Conservation (phyloP, 306 rosid species). For the Oxytropis ochrocephala region DNA sequence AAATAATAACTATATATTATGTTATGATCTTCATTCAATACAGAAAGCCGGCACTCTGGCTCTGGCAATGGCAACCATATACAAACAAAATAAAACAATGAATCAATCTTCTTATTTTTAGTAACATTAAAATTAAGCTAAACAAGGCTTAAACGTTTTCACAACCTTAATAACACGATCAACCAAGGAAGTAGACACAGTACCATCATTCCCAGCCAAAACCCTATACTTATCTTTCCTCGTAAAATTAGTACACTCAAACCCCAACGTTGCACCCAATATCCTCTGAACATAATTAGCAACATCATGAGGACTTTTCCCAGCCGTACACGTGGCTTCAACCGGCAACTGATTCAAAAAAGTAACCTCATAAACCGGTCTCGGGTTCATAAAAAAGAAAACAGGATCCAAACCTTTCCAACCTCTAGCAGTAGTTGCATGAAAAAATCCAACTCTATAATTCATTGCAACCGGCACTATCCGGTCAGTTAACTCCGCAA, state of each 20-base stretch:
- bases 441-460: constrained; percentile 85
- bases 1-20: neutral
- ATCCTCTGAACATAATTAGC: constrained; percentile 92
- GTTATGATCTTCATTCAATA: neutral
- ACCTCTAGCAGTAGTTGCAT: constrained; percentile 89
- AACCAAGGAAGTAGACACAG: constrained; percentile 42
- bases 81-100: constrained; percentile 18
- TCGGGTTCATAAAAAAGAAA: constrained; percentile 94
- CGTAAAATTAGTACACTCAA: constrained; percentile 86
- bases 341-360: constrained; percentile 78
- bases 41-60: neutral
- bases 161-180: constrained; percentile 45
- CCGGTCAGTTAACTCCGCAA: constrained; percentile 75
- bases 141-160: constrained; percentile 44
- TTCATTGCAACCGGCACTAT: constrained; percentile 99
- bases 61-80: neutral
- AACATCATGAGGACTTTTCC: constrained; percentile 84
- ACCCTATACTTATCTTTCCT: constrained; percentile 81
- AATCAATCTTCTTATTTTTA: neutral
- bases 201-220: constrained; percentile 89
- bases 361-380: constrained; percentile 85
- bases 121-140: neutral
- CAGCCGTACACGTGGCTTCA: constrained; percentile 83
- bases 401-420: constrained; percentile 84
- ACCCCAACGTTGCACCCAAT: constrained; percentile 76